Base-by-base conservation (phyloP, 306 rosid species). In the Amphicarpaea edgeworthii region DNA sequence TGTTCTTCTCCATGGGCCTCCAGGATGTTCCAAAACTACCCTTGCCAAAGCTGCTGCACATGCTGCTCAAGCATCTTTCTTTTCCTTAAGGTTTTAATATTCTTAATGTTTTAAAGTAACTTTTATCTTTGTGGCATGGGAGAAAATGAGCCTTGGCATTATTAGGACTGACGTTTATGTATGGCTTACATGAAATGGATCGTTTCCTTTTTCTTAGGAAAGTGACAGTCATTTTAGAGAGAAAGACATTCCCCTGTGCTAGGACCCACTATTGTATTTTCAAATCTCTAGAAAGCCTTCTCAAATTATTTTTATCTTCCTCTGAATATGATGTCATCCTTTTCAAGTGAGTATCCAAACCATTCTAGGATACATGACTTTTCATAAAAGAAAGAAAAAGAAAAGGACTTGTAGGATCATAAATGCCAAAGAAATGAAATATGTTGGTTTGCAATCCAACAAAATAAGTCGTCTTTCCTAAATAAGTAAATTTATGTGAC, bases 1-100 rank as follows among this genome's bases (percentile, higher is more conserved):
- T 76, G 79, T 95, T 89, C 98, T 95, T 85, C 88, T 95, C 70
- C 93, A 95, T 47, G 97, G 98, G 67, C 98, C 98, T 70, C 97
- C 98, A 12, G 97, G 97, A 78, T 95, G 97, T 82, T 92, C 97
- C 57, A 95, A 95, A 87, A 92, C 97, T 49, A 95, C 98, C 42
- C 93, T 95, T 64, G 97, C 97, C 73, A 95, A 95, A 89, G 98
- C 97, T 67, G 97, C 93, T 49, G 97, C 96, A 47, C 87, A 90
- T 85, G 97, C 97, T 69, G 89, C 98, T 72, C 92, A 90, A 78
- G 96, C 96, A 66, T 91, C 97, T 8, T 90, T 95, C 85, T 90
- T 92, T 83, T 90, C 97, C 71, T 88, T 95, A 86, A 92, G 98
- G 98, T 95, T 84, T 66, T 76, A 71, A 71, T 72, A 42, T 41